Conservation (phyloP, 176 grass and related monocot genomes). For the Phyllostachys edulis region DNA sequence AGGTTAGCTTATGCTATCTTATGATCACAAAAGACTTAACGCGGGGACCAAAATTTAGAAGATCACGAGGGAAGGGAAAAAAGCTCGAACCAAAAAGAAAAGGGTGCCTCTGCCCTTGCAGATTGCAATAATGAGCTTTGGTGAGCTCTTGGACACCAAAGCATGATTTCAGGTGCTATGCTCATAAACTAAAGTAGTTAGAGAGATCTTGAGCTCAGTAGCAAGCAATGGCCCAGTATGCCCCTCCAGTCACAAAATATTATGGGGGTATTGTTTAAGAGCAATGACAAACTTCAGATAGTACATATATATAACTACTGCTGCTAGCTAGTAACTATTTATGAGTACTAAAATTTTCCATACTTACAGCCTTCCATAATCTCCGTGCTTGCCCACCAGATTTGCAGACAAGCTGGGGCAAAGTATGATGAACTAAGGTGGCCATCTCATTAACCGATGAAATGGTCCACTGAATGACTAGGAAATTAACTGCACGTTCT, state of each 20-base stretch:
- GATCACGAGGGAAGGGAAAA: background rate
- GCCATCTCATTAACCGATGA: constrained; percentile 29
- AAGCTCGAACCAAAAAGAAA: background rate
- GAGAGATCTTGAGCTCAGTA: constrained; percentile 13
- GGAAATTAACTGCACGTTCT: background rate
- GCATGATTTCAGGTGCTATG: constrained; percentile 36
- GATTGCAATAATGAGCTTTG: background rate
- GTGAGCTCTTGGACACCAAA: background rate
- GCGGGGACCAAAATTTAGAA: background rate
- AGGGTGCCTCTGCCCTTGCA: background rate
- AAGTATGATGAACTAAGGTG: background rate
- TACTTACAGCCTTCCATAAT: constrained; percentile 10
- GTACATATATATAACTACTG: no score
- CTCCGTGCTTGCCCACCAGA: background rate
- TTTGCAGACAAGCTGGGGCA: constrained; percentile 4
- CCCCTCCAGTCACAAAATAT: background rate
- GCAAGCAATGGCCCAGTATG: background rate
- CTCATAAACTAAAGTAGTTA: constrained; percentile 7
- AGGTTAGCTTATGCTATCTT: background rate
- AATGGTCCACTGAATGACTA: constrained; percentile 19
- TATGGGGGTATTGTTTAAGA: background rate
- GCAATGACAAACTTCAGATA: constrained; percentile 2
- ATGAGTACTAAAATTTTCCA: background rate
- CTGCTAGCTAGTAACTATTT: background rate
- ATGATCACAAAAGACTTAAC: background rate